Evolutionary conservation across 352 stramenopile species (phyloP), one percentile per base, ranked within the genome.

Genomic region (Globisporangium yorkense): DNA sequence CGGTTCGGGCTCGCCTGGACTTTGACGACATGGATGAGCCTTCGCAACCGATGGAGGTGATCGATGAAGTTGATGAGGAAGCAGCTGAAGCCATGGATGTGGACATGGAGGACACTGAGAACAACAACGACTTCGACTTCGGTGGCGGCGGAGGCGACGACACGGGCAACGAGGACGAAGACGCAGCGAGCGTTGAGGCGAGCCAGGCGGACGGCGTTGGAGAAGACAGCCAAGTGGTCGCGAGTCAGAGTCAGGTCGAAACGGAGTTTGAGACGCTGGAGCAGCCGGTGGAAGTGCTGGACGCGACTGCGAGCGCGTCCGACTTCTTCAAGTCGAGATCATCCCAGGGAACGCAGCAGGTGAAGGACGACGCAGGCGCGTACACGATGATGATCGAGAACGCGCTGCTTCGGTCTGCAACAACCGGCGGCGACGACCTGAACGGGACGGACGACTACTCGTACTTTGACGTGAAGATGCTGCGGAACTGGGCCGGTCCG

Each of bases 401-500:
- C 37, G 83, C 83, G 16, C 63, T 93, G 2, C 68, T 91, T 55
- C 70, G 79, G 2, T 90, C 83, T 0, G 72, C 68, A 10, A 69
- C 66, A 5, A 47, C 74, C 21, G 67, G 74, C 24, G 62, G 79
- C 5, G 80, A 89, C 46, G 66, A 76, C 56, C 50, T 63, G 3
- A 71, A 80, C 12, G 68, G 66, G 3, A 70, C 67, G 57, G 75
- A 74, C 50, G 84, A 93, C 33, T 93, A 93, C 54, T 90, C 81
- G 50, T 93, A 89, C 57, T 93, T 92, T 44, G 84, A 93, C 45
- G 71, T 81, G 1, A 92, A 93, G 58, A 71, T 89, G 72, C 68
- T 93, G 29, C 83, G 85, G 18, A 93, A 93, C 54, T 92, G 81
- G 81, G 81, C 81, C 44, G 81, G 81, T 4, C 81, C 84, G 12